These are phyloP conservation scores for Yamadazyma tumulicola DNA, from an alignment of 805 yeast genomes.

Conservation along the genomic window DNA sequence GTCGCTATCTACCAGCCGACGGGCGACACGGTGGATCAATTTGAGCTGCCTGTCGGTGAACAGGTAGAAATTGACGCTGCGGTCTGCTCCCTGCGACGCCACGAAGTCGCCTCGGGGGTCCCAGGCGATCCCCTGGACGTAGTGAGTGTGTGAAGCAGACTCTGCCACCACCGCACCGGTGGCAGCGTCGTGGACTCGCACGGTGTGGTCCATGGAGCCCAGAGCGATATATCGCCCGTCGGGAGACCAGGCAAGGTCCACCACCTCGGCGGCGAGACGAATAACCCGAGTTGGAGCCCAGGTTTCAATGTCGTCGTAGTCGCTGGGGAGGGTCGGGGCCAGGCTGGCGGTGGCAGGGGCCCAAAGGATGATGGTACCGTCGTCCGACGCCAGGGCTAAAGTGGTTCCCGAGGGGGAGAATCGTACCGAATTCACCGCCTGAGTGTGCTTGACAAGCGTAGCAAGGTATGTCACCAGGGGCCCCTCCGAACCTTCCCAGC, in stretches of 20 bases:
- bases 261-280: conserved; percentile 69
- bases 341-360: conserved; percentile 30
- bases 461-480: conserved; percentile 81
- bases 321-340: conserved; percentile 50
- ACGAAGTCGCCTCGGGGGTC: conserved; percentile 78
- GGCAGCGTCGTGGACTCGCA: conserved; percentile 60
- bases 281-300: conserved; percentile 68
- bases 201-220: conserved; percentile 87
- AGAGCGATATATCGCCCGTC: conserved; percentile 71
- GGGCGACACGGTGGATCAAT: no score
- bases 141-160: conserved; percentile 75
- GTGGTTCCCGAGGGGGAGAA: conserved; percentile 68
- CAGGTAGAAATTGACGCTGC: conserved; percentile 68
- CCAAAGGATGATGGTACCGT: conserved; percentile 88
- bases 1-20: background rate
- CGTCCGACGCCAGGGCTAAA: conserved; percentile 93
- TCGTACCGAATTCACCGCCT: conserved; percentile 89
- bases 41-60: conserved; percentile 14
- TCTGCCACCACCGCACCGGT: conserved; percentile 58
- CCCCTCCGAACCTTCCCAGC: no score
- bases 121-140: conserved; percentile 96
- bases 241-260: conserved; percentile 93
- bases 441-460: conserved; percentile 83
- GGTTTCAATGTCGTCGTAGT: conserved; percentile 65
- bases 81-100: conserved; percentile 88